Conservation (phyloP, 345 rosid genomes). For the Pugionium dolabratum region DNA sequence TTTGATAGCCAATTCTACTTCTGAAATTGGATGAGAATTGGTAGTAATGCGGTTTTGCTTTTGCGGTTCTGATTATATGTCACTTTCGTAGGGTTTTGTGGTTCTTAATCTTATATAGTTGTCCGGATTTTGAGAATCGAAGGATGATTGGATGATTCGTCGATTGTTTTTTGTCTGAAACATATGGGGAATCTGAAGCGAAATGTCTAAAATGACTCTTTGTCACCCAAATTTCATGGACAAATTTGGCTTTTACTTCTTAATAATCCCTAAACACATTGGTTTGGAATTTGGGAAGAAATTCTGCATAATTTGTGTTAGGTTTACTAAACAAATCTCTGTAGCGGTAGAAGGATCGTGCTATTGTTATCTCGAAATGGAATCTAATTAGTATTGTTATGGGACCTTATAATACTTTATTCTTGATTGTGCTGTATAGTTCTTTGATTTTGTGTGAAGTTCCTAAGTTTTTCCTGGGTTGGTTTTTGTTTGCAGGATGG, state of each 20-base stretch:
- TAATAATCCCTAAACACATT: background rate
- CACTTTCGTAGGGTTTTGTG: slow-evolving; percentile 1
- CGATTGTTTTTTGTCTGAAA: slow-evolving; percentile 18
- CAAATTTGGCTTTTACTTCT: slow-evolving; percentile 20
- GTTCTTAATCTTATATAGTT: slow-evolving; percentile 1
- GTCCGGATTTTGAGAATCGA: slow-evolving; percentile 12
- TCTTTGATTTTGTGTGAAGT: slow-evolving; percentile 7
- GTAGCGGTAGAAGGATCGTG: background rate
- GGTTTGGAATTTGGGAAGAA: background rate
- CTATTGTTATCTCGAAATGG: slow-evolving; percentile 9
- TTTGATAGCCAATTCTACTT: background rate
- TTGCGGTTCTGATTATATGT: slow-evolving; percentile 1
- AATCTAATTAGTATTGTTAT: background rate
- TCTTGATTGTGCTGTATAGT: background rate
- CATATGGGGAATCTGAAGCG: background rate
- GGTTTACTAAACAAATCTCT: slow-evolving; percentile 24
- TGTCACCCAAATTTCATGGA: background rate
- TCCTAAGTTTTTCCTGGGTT: background rate
- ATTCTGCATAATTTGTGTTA: background rate
- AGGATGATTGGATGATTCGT: slow-evolving; percentile 1
- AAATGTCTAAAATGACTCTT: slow-evolving; percentile 9
- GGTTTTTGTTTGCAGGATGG: slow-evolving; percentile 37
- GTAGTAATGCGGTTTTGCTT: slow-evolving; percentile 27
- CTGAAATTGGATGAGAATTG: slow-evolving; percentile 16
- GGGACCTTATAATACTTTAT: too few relatives aligned